A percentile compares a stretch with the other conserved stretches of the same genome.
Evolutionary conservation across 176 grass and related monocot species (phyloP).

Genomic region (Pontederia crassipes): DNA sequence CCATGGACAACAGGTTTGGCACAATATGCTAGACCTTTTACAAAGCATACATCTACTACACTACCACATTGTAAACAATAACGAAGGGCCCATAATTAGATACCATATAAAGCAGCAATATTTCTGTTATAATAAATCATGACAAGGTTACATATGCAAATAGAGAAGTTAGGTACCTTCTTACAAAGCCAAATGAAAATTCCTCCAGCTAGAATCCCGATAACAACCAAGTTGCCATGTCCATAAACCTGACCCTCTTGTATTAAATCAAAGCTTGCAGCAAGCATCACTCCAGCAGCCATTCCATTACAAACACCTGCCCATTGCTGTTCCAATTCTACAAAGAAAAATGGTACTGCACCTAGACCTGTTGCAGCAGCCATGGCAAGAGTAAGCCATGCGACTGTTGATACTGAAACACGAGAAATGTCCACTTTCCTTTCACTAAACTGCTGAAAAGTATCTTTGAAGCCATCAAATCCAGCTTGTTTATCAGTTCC

Average conservation of each 20-base stretch:
- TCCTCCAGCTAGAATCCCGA: constrained; percentile 71
- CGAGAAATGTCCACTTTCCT: not conserved
- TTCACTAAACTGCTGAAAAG: constrained; percentile 10
- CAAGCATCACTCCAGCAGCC: constrained; percentile 85
- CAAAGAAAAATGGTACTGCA: constrained; percentile 79
- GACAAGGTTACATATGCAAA: not conserved
- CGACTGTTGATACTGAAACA: constrained; percentile 65
- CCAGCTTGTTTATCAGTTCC: constrained; percentile 34
- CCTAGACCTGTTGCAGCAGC: constrained; percentile 73
- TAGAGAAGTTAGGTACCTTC: constrained; percentile 37
- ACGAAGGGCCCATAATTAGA: too few species aligned
- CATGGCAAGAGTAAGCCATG: constrained; percentile 92
- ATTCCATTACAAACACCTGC: constrained; percentile 82
- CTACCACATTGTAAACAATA: too few species aligned
- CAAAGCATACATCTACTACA: too few species aligned
- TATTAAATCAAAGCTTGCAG: constrained; percentile 87
- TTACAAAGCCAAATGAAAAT: constrained; percentile 98
- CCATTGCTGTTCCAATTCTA: constrained; percentile 82
- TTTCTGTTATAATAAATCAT: not conserved
- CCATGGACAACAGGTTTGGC: too few species aligned
- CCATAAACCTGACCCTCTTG: constrained; percentile 84
- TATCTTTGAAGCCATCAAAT: constrained; percentile 15
- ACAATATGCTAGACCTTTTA: too few species aligned
- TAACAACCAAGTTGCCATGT: constrained; percentile 77
- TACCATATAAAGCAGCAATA: not conserved